phyloP scores from a whole-genome alignment of 345 rosid species.

The Rubroshorea leprosula region DNA sequence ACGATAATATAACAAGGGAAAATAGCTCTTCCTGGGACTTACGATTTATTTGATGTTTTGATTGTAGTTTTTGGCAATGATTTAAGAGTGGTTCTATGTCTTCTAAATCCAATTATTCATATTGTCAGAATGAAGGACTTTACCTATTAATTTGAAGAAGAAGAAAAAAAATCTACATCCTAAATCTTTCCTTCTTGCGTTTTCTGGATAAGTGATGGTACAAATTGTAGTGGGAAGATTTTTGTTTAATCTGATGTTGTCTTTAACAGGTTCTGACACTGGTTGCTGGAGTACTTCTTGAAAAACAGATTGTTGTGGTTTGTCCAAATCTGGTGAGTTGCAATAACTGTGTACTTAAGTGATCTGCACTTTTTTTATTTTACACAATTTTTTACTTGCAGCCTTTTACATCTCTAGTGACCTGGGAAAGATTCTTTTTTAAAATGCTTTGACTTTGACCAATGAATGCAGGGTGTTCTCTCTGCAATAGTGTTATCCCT shows the following conservation, averaged over 20 bases:
- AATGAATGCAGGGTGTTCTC: slow-evolving; percentile 71
- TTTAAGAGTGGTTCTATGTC: too few relatives aligned
- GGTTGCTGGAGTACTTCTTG: slow-evolving; percentile 78
- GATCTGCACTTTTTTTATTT: not conserved
- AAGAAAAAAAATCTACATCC: not conserved
- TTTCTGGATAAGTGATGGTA: slow-evolving; percentile 2
- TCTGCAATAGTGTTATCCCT: slow-evolving; percentile 83
- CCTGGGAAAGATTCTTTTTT: slow-evolving; percentile 9
- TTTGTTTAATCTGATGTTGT: slow-evolving; percentile 14
- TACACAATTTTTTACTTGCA: too few relatives aligned
- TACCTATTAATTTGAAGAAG: too few relatives aligned
- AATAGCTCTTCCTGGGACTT: too few relatives aligned
- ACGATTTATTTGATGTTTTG: too few relatives aligned
- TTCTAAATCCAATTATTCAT: too few relatives aligned
- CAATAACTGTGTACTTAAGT: not conserved
- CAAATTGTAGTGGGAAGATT: slow-evolving; percentile 5
- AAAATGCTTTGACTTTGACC: slow-evolving; percentile 6
- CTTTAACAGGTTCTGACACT: slow-evolving; percentile 69
- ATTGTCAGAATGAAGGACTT: too few relatives aligned
- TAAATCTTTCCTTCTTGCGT: not conserved
- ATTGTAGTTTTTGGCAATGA: too few relatives aligned
- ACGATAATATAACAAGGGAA: too few relatives aligned
- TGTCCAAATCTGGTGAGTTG: slow-evolving; percentile 90
- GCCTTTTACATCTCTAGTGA: not conserved
- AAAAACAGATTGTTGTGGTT: slow-evolving; percentile 74